Conservation (phyloP, 768 basidiomycete genomes). For the Amanita polypyramis region DNA sequence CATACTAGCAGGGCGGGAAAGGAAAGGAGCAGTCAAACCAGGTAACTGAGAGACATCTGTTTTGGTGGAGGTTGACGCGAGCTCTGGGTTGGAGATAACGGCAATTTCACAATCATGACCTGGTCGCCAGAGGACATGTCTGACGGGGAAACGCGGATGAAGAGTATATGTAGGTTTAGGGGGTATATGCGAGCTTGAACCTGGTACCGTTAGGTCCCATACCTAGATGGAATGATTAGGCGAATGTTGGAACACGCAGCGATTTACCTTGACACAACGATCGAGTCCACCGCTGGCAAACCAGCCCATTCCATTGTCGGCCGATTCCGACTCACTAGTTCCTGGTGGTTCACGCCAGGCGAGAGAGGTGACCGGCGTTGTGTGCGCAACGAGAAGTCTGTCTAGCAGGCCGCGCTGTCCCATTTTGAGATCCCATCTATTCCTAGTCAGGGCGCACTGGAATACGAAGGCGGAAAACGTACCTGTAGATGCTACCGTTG, state of each 20-base stretch:
- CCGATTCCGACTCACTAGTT: slow-evolving; percentile 13
- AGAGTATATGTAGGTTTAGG: slow-evolving; percentile 61
- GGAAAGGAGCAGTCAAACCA: slow-evolving; percentile 1
- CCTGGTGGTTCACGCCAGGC: slow-evolving; percentile 46
- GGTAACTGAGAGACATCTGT: slow-evolving; percentile 6
- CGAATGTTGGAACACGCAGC: slow-evolving; percentile 2
- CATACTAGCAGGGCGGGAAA: neutral
- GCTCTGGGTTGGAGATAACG: slow-evolving; percentile 55
- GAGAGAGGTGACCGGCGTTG: slow-evolving; percentile 57
- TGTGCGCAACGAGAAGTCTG: slow-evolving; percentile 64
- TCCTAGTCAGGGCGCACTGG: neutral
- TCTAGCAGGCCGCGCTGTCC: slow-evolving; percentile 67
- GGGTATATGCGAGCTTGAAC: slow-evolving; percentile 36
- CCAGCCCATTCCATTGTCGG: slow-evolving; percentile 47
- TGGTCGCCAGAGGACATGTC: slow-evolving; percentile 70
- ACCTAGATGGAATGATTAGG: slow-evolving; percentile 27
- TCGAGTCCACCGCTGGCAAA: slow-evolving; percentile 74
- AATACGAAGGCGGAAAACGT: slow-evolving; percentile 8
- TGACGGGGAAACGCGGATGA: slow-evolving; percentile 65
- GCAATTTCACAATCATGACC: slow-evolving; percentile 68
- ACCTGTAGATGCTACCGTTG: slow-evolving; percentile 62
- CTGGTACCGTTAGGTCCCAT: slow-evolving; percentile 56
- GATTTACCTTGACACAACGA: slow-evolving; percentile 59
- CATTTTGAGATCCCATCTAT: slow-evolving; percentile 72
- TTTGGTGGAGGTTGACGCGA: slow-evolving; percentile 22